Evolutionary conservation across 2,329 filamentous ascomycete genomes (phyloP), one percentile per base, ranked within the genome.

Genomic region (Chaetomium olivaceum): DNA sequence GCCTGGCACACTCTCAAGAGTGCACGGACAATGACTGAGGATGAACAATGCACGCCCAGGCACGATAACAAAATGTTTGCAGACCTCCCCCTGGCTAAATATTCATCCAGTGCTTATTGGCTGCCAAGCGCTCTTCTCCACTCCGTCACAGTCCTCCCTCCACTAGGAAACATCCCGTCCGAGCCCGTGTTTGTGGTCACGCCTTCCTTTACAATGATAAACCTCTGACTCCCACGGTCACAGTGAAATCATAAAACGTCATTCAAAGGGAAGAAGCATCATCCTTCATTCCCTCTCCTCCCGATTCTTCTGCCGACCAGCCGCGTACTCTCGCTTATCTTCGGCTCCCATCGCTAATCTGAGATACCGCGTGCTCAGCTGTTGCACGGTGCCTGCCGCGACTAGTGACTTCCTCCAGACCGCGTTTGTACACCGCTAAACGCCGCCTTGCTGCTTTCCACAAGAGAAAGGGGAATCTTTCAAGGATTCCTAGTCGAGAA

Each of bases 261-360:
- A 23, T 43, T 36, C 21, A 0, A 14, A 23, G 58, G 63, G 54
- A 51, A 62, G 48, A 62, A 55, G 54, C 48, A 58, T 62, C 46
- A 46, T 43, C 56, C 56, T 16, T 5, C 54, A 3, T 23, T 29
- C 4, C 1, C 31, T 25, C 2, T 36, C 25, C 58, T 52, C 27
- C 29, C 25, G 16, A 33, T 23, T 25, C 23, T 48, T 46, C 23
- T 25, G 31, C 46, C 23, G 12, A 4, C 23, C 39, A 57, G 1
- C 1, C 39, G n/a, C 12, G 29, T 11, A 23, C 33, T 31, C 57
- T 64, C 67, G 67, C 63, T 61, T 69, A 69, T 66, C 67, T 66
- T 66, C 58, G 65, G 67, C 51, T 61, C 19, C 19, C 11, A 50
- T 58, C 50, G 51, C 39, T 43, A 58, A 66, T 61, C 58, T 62